phyloP scores from a whole-genome alignment of 257 asterid genomes.

The Handroanthus guayacan region DNA sequence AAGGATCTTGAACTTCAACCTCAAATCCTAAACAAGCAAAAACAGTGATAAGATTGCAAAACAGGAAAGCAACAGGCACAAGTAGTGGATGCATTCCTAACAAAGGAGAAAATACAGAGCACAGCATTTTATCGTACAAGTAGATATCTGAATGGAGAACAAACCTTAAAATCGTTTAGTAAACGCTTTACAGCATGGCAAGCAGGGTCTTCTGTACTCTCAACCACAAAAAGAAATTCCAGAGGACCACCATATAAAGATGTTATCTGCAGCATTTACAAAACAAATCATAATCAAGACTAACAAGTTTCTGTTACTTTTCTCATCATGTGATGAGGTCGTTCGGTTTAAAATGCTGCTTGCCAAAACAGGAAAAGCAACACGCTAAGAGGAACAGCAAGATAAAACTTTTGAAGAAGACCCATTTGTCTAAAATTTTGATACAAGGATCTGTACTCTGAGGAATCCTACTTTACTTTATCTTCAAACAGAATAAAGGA shows the following conservation, averaged over 20 bases:
- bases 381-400: background rate
- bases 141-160: constrained; percentile 25
- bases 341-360: constrained; percentile 3
- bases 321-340: constrained; percentile 23
- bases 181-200: constrained; percentile 67
- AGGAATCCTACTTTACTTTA: constrained; percentile 1
- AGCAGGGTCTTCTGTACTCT: constrained; percentile 76
- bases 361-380: background rate
- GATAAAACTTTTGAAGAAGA: background rate
- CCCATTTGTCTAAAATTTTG: background rate
- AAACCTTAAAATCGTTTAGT: constrained; percentile 65
- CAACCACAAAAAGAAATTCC: constrained; percentile 80
- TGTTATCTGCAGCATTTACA: constrained; percentile 63
- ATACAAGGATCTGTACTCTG: background rate
- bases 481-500: constrained; percentile 13
- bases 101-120: background rate
- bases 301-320: background rate
- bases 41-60: background rate
- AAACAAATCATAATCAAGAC: constrained; percentile 26
- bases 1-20: constrained; percentile 17
- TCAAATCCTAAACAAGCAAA: constrained; percentile 11
- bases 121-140: background rate
- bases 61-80: constrained; percentile 12
- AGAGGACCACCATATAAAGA: constrained; percentile 84
- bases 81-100: constrained; percentile 4